phyloP scores from a whole-genome alignment of 192 early-diverging fungal species.

The Podila clonocystis region DNA sequence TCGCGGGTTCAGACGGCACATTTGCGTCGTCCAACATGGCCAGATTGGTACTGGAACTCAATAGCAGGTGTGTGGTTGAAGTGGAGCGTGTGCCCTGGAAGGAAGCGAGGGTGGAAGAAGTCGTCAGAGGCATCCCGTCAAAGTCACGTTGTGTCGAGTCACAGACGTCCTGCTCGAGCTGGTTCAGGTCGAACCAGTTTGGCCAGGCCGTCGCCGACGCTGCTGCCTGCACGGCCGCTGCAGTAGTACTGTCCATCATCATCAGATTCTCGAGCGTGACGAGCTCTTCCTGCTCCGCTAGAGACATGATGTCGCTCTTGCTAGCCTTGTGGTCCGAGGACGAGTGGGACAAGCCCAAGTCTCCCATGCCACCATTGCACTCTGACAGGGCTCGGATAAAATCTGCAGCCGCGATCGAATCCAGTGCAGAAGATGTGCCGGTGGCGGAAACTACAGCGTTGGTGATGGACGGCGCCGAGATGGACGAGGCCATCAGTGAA shows the following conservation, averaged over 20 bases:
- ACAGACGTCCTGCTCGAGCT: conserved; percentile 44
- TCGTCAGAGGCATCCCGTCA: conserved; percentile 12
- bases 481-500: conserved; percentile 28
- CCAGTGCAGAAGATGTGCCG: conserved; percentile 2
- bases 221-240: conserved; percentile 34
- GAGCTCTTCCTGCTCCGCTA: conserved; percentile 8
- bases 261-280: conserved; percentile 36
- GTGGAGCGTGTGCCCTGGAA: conserved; percentile 2
- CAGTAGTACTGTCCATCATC: conserved; percentile 30
- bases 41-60: conserved; percentile 40
- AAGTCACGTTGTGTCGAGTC: conserved; percentile 7
- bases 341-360: conserved; percentile 5
- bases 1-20: not conserved
- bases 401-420: conserved; percentile 26
- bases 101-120: conserved; percentile 14
- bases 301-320: not conserved
- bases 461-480: conserved; percentile 22
- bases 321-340: not conserved
- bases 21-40: conserved; percentile 27
- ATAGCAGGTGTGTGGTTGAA: conserved; percentile 12
- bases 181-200: conserved; percentile 45
- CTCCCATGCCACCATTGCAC: conserved; percentile 27
- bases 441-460: conserved; percentile 1
- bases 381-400: conserved; percentile 39
- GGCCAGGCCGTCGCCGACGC: conserved; percentile 34